phyloP scores from a whole-genome alignment of 2,329 filamentous ascomycete genomes.

The Pseudogymnoascus sp. region DNA sequence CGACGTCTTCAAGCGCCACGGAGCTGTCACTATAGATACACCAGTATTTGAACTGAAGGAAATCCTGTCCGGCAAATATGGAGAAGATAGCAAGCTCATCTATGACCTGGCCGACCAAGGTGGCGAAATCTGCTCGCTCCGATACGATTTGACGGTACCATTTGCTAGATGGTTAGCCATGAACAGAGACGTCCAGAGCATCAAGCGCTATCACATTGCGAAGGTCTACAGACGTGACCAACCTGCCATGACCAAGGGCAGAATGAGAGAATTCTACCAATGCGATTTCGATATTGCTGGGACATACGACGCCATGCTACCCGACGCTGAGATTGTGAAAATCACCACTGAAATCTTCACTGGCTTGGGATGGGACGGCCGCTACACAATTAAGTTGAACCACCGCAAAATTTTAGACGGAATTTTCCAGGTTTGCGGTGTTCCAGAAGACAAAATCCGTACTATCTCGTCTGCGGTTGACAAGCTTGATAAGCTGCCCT shows the following conservation, averaged over 20 bases:
- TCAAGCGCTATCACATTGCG: constrained; percentile 92
- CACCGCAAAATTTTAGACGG: constrained; percentile 92
- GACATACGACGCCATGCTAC: constrained; percentile 80
- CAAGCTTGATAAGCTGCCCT: constrained; percentile 89
- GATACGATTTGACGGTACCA: constrained; percentile 83
- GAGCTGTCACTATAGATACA: constrained; percentile 72
- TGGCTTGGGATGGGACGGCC: constrained; percentile 62
- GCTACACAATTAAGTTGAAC: constrained; percentile 79
- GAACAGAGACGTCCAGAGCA: constrained; percentile 69
- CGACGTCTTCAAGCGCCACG: constrained; percentile 76
- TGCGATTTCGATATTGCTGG: constrained; percentile 96
- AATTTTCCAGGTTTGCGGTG: constrained; percentile 84
- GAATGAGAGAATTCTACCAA: constrained; percentile 95
- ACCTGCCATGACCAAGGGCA: constrained; percentile 80
- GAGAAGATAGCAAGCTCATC: constrained; percentile 87
- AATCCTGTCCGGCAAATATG: constrained; percentile 83
- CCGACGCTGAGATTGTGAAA: constrained; percentile 81
- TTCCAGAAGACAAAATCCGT: constrained; percentile 78
- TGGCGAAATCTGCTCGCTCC: constrained; percentile 74
- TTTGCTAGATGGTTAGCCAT: constrained; percentile 91
- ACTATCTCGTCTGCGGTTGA: constrained; percentile 89
- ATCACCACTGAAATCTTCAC: constrained; percentile 84
- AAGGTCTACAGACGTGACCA: constrained; percentile 83
- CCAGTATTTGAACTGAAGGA: constrained; percentile 81
- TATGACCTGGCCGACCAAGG: constrained; percentile 85